Conservation (phyloP, 176 grass and related monocot species). For the Ananas comosus region DNA sequence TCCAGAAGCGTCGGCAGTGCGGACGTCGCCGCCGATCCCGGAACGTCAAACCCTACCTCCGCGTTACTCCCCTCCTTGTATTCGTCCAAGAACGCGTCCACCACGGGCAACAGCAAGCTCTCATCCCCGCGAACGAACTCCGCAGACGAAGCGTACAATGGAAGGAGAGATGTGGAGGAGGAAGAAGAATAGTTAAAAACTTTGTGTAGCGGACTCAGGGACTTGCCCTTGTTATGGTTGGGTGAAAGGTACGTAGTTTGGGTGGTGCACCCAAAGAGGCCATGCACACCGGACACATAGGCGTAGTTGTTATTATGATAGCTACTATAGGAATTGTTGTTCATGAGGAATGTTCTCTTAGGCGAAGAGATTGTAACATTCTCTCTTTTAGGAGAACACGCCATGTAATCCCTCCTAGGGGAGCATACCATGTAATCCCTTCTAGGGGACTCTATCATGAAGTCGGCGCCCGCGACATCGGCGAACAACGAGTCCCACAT, state of each 20-base stretch:
- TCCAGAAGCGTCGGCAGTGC: constrained; percentile 48
- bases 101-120: constrained; percentile 27
- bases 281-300: constrained; percentile 25
- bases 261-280: not conserved
- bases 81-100: constrained; percentile 42
- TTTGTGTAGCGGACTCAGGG: constrained; percentile 48
- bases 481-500: constrained; percentile 56
- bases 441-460: constrained; percentile 50
- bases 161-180: constrained; percentile 31
- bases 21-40: not conserved
- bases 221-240: constrained; percentile 28
- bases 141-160: constrained; percentile 22
- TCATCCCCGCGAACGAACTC: constrained; percentile 20
- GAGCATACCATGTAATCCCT: constrained; percentile 43
- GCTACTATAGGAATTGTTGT: constrained; percentile 1
- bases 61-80: constrained; percentile 17
- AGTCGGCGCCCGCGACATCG: constrained; percentile 33
- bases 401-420: constrained; percentile 43
- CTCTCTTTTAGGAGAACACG: constrained; percentile 41
- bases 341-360: constrained; percentile 23
- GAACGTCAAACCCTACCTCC: not conserved
- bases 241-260: constrained; percentile 15
- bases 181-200: constrained; percentile 28
- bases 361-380: constrained; percentile 13
- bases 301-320: constrained; percentile 1